Evolutionary conservation across 305 asterid genomes (phyloP).

Genomic region (Caryopteris hybrid): DNA sequence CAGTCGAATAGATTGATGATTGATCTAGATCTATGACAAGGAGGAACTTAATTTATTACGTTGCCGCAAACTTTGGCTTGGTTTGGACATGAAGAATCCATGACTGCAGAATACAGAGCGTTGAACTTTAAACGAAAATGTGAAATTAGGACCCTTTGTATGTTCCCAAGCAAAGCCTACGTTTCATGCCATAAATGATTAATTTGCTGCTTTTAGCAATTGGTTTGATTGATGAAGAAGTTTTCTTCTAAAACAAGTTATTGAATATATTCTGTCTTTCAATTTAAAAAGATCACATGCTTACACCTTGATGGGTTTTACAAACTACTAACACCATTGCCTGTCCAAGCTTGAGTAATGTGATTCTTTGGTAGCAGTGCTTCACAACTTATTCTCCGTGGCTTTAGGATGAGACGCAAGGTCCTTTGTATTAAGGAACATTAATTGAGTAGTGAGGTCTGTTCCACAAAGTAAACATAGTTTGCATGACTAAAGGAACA

Average conservation of each 20-base stretch:
- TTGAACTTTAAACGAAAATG: neutral
- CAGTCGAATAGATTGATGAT: neutral
- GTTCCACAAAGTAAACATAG: neutral
- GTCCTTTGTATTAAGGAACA: neutral
- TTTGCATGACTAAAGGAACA: conserved; percentile 1
- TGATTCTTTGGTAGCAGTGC: neutral
- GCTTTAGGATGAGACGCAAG: neutral
- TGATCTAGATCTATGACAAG: neutral
- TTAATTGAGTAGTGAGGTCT: neutral
- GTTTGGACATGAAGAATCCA: neutral
- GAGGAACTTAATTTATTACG: neutral
- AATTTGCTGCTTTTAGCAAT: neutral
- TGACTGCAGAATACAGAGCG: neutral
- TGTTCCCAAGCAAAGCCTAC: neutral
- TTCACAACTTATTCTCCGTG: neutral
- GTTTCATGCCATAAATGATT: neutral
- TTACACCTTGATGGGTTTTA: neutral
- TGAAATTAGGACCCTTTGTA: neutral
- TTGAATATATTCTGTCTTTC: neutral
- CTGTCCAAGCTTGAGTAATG: neutral
- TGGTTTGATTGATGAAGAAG: neutral
- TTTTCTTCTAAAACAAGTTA: neutral
- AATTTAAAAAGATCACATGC: neutral
- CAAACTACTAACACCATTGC: neutral
- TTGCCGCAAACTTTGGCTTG: neutral